These are phyloP conservation scores for Groenewaldozyma tartarivorans DNA, from an alignment of 805 yeast species.

Conservation along the genomic window DNA sequence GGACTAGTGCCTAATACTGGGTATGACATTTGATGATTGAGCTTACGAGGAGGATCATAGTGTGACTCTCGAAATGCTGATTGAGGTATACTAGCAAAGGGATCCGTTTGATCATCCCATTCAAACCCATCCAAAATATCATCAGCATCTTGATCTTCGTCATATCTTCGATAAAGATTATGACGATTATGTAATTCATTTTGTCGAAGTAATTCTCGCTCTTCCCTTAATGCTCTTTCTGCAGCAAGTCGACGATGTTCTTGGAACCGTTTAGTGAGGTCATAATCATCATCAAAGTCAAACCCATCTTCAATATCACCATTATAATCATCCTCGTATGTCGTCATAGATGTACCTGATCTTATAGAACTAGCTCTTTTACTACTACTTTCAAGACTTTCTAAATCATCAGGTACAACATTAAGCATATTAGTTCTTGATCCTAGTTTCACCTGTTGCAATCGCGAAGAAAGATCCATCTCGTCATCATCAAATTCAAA, in stretches of 20 bases:
- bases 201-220: too few species aligned
- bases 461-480: background rate
- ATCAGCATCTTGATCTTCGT: slow-evolving; percentile 1
- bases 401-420: background rate
- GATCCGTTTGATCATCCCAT: slow-evolving; percentile 11
- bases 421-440: too few species aligned
- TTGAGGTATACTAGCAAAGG: too few species aligned
- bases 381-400: background rate
- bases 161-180: background rate
- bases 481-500: background rate
- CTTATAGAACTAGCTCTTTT: background rate
- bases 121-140: slow-evolving; percentile 13
- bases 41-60: too few species aligned
- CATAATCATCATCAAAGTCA: background rate
- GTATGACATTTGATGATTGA: too few species aligned
- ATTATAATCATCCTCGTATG: too few species aligned
- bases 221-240: background rate
- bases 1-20: too few species aligned
- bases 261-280: background rate
- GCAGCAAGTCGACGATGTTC: background rate
- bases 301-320: background rate
- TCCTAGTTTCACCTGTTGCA: slow-evolving; percentile 2
- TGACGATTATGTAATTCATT: too few species aligned
- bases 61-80: too few species aligned
- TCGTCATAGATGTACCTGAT: background rate